A percentile compares a stretch with the other conserved stretches of the same genome.
These are phyloP conservation scores for Spencermartinsiella ligniputridi DNA, from an alignment of 1,139 yeast genomes.

Conservation along the genomic window DNA sequence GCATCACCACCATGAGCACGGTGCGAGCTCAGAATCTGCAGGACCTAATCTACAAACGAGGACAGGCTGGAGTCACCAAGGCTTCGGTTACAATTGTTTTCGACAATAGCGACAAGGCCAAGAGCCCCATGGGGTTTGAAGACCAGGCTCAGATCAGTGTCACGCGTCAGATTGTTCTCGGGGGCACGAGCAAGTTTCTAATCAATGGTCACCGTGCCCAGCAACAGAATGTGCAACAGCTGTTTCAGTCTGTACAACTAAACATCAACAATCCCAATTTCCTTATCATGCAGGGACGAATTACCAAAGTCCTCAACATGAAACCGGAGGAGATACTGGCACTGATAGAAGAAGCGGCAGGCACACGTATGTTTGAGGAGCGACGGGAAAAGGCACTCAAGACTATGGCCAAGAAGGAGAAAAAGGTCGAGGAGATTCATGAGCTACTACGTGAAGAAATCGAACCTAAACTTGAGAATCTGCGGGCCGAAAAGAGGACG, in stretches of 20 bases:
- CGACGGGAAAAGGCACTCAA: constrained; percentile 87
- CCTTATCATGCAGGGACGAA: constrained; percentile 96
- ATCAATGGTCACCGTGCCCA: constrained; percentile 97
- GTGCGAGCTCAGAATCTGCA: constrained; percentile 92
- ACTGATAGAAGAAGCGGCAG: constrained; percentile 96
- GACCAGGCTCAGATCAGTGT: constrained; percentile 77
- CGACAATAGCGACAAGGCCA: constrained; percentile 70
- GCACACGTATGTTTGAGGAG: constrained; percentile 93
- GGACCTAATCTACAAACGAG: constrained; percentile 91
- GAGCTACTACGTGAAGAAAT: constrained; percentile 76
- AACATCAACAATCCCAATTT: constrained; percentile 96
- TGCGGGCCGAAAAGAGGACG: constrained; percentile 74
- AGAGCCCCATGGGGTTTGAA: constrained; percentile 86
- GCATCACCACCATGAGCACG: constrained; percentile 89
- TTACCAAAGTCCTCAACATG: constrained; percentile 96
- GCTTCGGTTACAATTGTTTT: constrained; percentile 96
- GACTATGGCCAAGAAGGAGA: constrained; percentile 87
- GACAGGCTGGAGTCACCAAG: constrained; percentile 96
- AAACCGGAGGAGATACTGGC: constrained; percentile 86
- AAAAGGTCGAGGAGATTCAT: constrained; percentile 74
- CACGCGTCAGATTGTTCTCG: constrained; percentile 85
- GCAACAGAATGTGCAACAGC: constrained; percentile 83
- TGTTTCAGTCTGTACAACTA: constrained; percentile 91
- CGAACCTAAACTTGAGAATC: constrained; percentile 82
- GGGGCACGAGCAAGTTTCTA: constrained; percentile 87